phyloP scores from a whole-genome alignment of 1,284 basidiomycete genomes.

The Trametes sp. region DNA sequence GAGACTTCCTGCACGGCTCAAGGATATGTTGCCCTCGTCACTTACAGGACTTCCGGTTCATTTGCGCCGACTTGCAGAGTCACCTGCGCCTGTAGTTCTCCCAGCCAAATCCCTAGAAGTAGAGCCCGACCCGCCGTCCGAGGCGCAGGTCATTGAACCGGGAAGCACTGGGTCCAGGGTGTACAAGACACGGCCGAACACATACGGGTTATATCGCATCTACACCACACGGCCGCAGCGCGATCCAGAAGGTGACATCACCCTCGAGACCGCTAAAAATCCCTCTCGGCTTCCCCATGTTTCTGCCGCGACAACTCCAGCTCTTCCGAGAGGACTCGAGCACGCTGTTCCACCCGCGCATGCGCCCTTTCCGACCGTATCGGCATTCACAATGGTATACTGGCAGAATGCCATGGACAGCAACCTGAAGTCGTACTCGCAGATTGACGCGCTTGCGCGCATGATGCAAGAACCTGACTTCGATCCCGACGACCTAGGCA shows the following conservation, averaged over 20 bases:
- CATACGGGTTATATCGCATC: conserved; percentile 14
- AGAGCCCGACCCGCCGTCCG: not conserved
- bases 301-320: no score
- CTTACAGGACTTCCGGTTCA: not conserved
- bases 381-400: conserved; percentile 5
- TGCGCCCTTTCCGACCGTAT: conserved; percentile 20
- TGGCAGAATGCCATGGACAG: conserved; percentile 25
- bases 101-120: no score
- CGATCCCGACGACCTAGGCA: no score
- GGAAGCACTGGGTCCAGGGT: not conserved
- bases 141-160: not conserved
- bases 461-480: conserved; percentile 33
- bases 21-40: not conserved
- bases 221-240: conserved; percentile 3
- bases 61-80: not conserved
- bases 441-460: conserved; percentile 33
- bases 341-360: not conserved
- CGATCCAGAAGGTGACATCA: no score
- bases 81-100: no score
- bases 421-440: conserved; percentile 19
- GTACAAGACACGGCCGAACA: not conserved
- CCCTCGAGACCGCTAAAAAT: no score
- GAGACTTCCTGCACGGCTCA: not conserved
- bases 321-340: no score
- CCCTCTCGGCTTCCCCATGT: no score